Conservation (phyloP, 768 basidiomycete genomes). For the Butyriboletus loyo region DNA sequence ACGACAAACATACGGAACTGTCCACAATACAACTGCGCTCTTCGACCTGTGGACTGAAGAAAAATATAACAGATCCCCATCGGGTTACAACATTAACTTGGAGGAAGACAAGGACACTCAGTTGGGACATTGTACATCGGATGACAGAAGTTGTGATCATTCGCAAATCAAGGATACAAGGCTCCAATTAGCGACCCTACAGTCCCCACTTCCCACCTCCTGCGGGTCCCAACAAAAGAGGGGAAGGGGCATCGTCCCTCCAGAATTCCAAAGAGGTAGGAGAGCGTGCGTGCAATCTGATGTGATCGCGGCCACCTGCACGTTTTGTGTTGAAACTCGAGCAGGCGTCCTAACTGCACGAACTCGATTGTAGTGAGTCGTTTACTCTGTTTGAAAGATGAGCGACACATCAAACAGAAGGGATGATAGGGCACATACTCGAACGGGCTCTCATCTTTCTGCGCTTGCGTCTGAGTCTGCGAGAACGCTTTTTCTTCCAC, state of each 20-base stretch:
- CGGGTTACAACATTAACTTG: neutral
- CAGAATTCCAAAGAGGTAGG: slow-evolving; percentile 22
- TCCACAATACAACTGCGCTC: neutral
- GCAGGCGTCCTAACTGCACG: slow-evolving; percentile 24
- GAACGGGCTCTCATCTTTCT: slow-evolving; percentile 96
- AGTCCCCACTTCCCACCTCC: slow-evolving; percentile 18
- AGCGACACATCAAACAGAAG: neutral
- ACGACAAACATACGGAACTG: neutral
- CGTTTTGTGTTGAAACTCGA: slow-evolving; percentile 9
- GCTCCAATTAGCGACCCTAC: slow-evolving; percentile 20
- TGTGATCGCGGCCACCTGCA: slow-evolving; percentile 15
- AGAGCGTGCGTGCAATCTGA: slow-evolving; percentile 27
- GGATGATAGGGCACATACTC: slow-evolving; percentile 52
- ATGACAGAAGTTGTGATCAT: slow-evolving; percentile 10
- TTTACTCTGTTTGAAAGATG: slow-evolving; percentile 35
- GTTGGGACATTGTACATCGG: neutral
- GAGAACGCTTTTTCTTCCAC: slow-evolving; percentile 95
- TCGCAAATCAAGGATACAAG: slow-evolving; percentile 22
- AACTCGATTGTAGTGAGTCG: slow-evolving; percentile 24
- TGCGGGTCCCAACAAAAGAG: slow-evolving; percentile 25
- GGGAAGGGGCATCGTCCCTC: slow-evolving; percentile 18
- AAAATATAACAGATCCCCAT: neutral
- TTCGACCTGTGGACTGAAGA: neutral
- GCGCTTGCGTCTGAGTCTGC: slow-evolving; percentile 90
- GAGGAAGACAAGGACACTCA: neutral